Base-by-base conservation (phyloP, 164 flowering plant species). In the Nelumbo lutea region DNA sequence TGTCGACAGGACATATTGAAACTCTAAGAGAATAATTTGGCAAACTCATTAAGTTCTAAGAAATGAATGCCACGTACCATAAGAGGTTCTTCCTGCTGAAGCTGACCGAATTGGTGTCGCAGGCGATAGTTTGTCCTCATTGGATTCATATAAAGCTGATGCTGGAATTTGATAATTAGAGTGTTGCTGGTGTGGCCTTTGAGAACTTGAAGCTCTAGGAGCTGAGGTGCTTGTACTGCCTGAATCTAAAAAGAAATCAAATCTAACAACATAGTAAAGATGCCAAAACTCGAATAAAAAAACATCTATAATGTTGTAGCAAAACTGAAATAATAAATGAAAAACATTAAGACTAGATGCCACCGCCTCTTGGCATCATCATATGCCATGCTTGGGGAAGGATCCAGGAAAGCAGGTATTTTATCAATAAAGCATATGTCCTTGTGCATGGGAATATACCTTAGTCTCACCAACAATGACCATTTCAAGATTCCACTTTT, bases 101-200 rank as follows among this genome's bases (percentile, higher is more conserved):
- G 76, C 11, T 48, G 69, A 52, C 57, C 73, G 76, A 61, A 43
- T 50, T 60, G 81, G 69, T 74, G 66, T 41, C 1, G 52, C 4
- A 38, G 79, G 68, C 68, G 77, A 76, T 61, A 74, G 62, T 2
- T 75, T 58, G 42, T 82, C 83, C 55, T 83, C 91, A 73, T 73
- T 41, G 5, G 77, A 63, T 39, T 86, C 97, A 78, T 90, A 95
- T 60, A 95, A 79, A 75, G 98, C 97, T 9, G 97, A 83, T 44
- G 97, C 94, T 65, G 99, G 99, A 41, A 68, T 90, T 74, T 95
- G 99, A 75, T 87, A 95, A 70, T 87, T 82, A 9, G 86, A 59
- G 46, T 76, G 84, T 65, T 81, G 88, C 61, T 82, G 85, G 62
- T 15, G 38, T 14, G 85, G 65, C 73, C 80, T 86, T 65, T 82